Evolutionary conservation across 2,329 filamentous ascomycete genomes (phyloP), one percentile per base, ranked within the genome.

Genomic region (Metarhizium guizhouense): DNA sequence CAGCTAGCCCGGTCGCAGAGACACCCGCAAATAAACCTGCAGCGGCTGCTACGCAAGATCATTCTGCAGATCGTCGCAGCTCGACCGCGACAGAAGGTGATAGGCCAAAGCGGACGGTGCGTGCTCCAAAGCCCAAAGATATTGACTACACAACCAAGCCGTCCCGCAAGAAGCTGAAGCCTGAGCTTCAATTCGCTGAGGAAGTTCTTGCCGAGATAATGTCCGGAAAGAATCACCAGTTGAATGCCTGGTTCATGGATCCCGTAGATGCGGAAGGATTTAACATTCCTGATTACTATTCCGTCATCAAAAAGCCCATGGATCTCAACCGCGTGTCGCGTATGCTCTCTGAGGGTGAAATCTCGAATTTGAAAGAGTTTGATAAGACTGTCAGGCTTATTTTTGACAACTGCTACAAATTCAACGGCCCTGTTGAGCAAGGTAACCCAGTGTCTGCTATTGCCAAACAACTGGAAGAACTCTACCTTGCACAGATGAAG

Each of bases 281-380:
- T 54, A 91, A 93, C 68, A 96, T 97, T 57, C 94, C 94, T 0
- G 86, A 87, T 29, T 99, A 99, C 68, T 90, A 94, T 69, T 90
- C 87, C 65, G 78, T 97, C 59, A 91, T 99, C 74, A 97, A 96
- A 77, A 90, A 92, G 68, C 94, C 94, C 0, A 99, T 97, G 93
- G 93, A 99, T 69, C 77, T 96, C 52, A 78, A 81, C 16, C 96
- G 90, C n/a, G 87, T 96, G 66, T 78, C 82, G 40, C 78, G 79
- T 47, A 95, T 95, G 71, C 78, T 96, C 45, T 83, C 86, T 62
- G 77, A 78, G 13, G 90, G 91, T 30, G 83, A 90, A 55, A 97
- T 97, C 66, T 81, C 84, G 61, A 90, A 80, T 56, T 80, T 89
- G 1, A 91, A 90, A 69, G 92, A 96, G 49, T 90, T 97, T 63